Percentiles rank a stretch among this genome's conserved stretches.
These are phyloP conservation scores for Cystofilobasidium macerans DNA, from an alignment of 768 basidiomycete genomes.

Conservation along the genomic window DNA sequence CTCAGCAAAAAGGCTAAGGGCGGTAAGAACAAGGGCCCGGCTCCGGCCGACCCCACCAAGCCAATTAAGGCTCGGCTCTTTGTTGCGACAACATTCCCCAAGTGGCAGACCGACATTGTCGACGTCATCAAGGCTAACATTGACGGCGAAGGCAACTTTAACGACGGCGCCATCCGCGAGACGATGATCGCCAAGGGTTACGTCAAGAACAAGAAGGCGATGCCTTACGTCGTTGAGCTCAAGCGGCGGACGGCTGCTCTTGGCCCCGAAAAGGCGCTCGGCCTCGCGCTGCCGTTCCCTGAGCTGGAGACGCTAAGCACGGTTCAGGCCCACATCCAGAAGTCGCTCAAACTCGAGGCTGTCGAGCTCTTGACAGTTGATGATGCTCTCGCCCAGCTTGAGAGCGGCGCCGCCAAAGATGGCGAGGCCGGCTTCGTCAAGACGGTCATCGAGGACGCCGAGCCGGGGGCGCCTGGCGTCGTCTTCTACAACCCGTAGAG, in stretches of 20 bases:
- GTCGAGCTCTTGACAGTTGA: slow-evolving; percentile 19
- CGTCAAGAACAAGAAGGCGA: slow-evolving; percentile 88
- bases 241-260: slow-evolving; percentile 74
- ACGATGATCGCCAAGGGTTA: slow-evolving; percentile 58
- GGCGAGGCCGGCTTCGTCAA: slow-evolving; percentile 13
- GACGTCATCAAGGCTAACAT: slow-evolving; percentile 53
- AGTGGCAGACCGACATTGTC: slow-evolving; percentile 83
- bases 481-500: slow-evolving; percentile 10
- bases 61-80: slow-evolving; percentile 79
- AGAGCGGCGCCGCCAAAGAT: slow-evolving; percentile 15
- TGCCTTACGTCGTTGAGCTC: slow-evolving; percentile 89
- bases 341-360: slow-evolving; percentile 15
- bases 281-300: slow-evolving; percentile 69
- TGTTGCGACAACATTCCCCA: slow-evolving; percentile 79
- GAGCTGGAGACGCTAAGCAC: slow-evolving; percentile 62
- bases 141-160: slow-evolving; percentile 52
- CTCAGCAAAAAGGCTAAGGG: slow-evolving; percentile 61
- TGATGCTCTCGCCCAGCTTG: background rate
- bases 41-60: slow-evolving; percentile 53
- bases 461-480: slow-evolving; percentile 15
- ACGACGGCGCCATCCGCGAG: slow-evolving; percentile 67
- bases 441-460: slow-evolving; percentile 16
- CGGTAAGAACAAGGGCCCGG: slow-evolving; percentile 47
- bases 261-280: slow-evolving; percentile 65
- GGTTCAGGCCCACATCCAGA: slow-evolving; percentile 65